These are phyloP conservation scores for Plantago elongata DNA, from an alignment of 257 asterid species.

Conservation along the genomic window DNA sequence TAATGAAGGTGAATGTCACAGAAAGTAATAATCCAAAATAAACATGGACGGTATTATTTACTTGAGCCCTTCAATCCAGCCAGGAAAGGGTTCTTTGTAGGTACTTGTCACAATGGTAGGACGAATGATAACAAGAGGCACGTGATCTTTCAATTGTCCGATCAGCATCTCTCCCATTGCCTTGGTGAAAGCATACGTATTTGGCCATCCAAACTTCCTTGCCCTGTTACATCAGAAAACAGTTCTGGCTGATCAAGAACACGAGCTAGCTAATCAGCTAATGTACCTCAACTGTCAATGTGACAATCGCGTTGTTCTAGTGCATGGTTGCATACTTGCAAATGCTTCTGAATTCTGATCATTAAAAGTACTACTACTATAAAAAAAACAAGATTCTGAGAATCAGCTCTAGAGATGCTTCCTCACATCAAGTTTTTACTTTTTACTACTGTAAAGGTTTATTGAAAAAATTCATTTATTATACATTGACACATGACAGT, in stretches of 20 bases:
- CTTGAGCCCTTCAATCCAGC: slow-evolving; percentile 91
- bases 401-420: too few species aligned
- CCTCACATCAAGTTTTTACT: too few species aligned
- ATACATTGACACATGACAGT: too few species aligned
- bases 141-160: slow-evolving; percentile 32
- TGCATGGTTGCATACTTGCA: too few species aligned
- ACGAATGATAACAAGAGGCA: slow-evolving; percentile 59
- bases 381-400: not conserved
- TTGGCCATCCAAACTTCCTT: slow-evolving; percentile 80
- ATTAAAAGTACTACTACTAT: not conserved
- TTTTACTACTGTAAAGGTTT: too few species aligned
- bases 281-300: too few species aligned
- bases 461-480: too few species aligned
- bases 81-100: slow-evolving; percentile 72
- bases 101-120: slow-evolving; percentile 79
- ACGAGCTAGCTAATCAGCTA: too few species aligned
- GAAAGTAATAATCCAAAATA: not conserved
- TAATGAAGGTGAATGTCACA: not conserved
- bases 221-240: slow-evolving; percentile 36
- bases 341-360: too few species aligned
- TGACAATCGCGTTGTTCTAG: too few species aligned
- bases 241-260: too few species aligned
- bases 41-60: slow-evolving; percentile 5
- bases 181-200: slow-evolving; percentile 71
- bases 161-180: slow-evolving; percentile 86